Base-by-base conservation (phyloP, 768 basidiomycete genomes). In the Russula vinacea region DNA sequence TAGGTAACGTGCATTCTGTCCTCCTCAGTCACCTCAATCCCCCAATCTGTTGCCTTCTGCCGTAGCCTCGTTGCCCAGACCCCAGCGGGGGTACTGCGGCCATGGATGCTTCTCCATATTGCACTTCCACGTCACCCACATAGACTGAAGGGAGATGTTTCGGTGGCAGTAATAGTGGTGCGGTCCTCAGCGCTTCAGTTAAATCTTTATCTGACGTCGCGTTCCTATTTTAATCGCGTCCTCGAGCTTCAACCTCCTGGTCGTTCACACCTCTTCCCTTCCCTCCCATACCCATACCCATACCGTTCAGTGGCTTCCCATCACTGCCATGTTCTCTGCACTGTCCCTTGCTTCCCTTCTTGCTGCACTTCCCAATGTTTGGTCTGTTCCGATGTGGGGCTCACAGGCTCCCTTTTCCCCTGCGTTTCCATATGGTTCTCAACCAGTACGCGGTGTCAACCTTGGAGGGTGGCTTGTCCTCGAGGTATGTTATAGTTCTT, bases 391-490 rank as follows among this genome's bases (percentile, higher is more conserved):
- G n/a, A 37, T 14, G 22, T 65, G 53, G 40, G 35, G 6, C 7
- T 9, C 32, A 24, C 29, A 45, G 9, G 32, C 2, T 47, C 33
- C 76, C 14, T 73, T 85, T 62, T 74, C 73, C 35, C 83, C 80
- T 24, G 81, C 84, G 56, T 92, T 92, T 70, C 80, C 89, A 5
- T 92, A 92, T 68, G 90, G 89, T 26, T 79, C 81, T 6, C 66
- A 83, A 75, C 88, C 86, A 69, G 85, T 93, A 54, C 84, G 91
- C 14, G 92, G 92, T 62, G 92, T 93, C 68, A 93, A 89, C 75
- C 81, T 94, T 32, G 92, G 91, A 33, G 83, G 84, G 3, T 84
- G 83, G 83, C 80, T 84, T 44, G 76, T 84, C 9, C 74, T 83
- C 29, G 82, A 82, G 77, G 82, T 80, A 39, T 33, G 77, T 67